These are phyloP conservation scores for Metschnikowia henanensis DNA, from an alignment of 805 yeast species.

Conservation along the genomic window DNA sequence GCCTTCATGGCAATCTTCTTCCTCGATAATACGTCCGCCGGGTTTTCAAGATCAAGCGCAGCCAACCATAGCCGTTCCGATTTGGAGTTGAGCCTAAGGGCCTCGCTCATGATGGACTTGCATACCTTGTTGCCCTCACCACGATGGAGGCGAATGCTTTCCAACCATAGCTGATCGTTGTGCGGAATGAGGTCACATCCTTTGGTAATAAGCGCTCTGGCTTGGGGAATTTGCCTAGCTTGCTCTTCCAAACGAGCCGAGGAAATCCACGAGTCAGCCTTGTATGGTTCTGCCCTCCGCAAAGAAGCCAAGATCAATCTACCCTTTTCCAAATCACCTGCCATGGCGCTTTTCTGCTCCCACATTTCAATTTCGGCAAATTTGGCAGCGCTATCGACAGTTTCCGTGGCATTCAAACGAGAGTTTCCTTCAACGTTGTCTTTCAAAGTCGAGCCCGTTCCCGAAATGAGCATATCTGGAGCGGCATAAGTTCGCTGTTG, in stretches of 20 bases:
- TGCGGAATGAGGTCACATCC: conserved; percentile 72
- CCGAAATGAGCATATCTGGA: conserved; percentile 65
- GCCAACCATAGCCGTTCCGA: conserved; percentile 71
- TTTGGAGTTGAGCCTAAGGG: conserved; percentile 53
- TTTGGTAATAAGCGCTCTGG: conserved; percentile 61
- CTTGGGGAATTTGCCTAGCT: conserved; percentile 53
- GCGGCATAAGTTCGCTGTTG: conserved; percentile 77
- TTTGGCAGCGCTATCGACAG: background rate
- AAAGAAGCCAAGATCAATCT: conserved; percentile 64
- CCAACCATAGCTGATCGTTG: conserved; percentile 81
- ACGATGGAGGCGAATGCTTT: conserved; percentile 63
- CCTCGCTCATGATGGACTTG: conserved; percentile 63
- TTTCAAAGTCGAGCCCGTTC: conserved; percentile 15
- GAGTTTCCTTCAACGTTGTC: conserved; percentile 13
- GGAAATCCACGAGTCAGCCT: conserved; percentile 83
- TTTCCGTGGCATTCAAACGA: background rate
- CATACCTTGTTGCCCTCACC: conserved; percentile 43
- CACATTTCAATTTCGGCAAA: conserved; percentile 17
- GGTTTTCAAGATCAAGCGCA: conserved; percentile 62
- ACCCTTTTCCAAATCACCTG: conserved; percentile 39
- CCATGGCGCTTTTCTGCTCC: conserved; percentile 11
- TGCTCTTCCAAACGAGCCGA: conserved; percentile 77
- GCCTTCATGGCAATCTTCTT: conserved; percentile 68
- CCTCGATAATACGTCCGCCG: conserved; percentile 48
- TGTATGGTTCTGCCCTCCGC: conserved; percentile 68